Evolutionary conservation across 805 yeast genomes (phyloP).

Genomic region (Candida verbasci): DNA sequence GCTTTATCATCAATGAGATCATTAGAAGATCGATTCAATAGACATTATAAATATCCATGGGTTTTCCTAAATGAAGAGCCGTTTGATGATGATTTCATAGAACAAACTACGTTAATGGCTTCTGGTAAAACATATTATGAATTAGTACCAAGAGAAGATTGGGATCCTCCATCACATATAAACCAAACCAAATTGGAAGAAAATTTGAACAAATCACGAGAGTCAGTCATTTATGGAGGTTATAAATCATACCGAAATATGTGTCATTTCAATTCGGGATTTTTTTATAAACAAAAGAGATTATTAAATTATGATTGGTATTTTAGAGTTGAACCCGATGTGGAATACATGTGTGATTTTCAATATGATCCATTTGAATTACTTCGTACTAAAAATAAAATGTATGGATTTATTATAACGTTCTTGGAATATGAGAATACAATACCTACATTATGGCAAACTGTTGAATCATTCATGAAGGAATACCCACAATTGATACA

Average conservation of each 20-base stretch:
- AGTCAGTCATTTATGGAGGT: slow-evolving; percentile 40
- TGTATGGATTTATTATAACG: slow-evolving; percentile 49
- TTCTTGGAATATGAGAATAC: slow-evolving; percentile 51
- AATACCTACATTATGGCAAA: slow-evolving; percentile 49
- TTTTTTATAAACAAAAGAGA: slow-evolving; percentile 45
- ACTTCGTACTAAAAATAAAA: slow-evolving; percentile 38
- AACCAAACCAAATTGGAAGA: slow-evolving; percentile 24
- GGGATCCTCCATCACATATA: slow-evolving; percentile 37
- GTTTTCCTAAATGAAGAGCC: slow-evolving; percentile 42
- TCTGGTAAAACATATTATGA: slow-evolving; percentile 39
- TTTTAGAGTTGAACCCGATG: slow-evolving; percentile 61
- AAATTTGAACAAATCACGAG: slow-evolving; percentile 17
- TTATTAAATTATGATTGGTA: slow-evolving; percentile 48
- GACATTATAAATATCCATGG: slow-evolving; percentile 39
- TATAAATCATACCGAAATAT: slow-evolving; percentile 52
- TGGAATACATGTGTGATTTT: slow-evolving; percentile 52
- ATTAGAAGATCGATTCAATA: slow-evolving; percentile 40
- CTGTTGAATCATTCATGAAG: slow-evolving; percentile 42
- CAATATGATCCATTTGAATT: slow-evolving; percentile 50
- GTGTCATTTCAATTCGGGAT: slow-evolving; percentile 76
- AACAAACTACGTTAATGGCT: slow-evolving; percentile 41
- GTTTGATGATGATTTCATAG: slow-evolving; percentile 36
- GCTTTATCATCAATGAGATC: slow-evolving; percentile 51
- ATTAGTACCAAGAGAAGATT: slow-evolving; percentile 34
- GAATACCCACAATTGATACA: slow-evolving; percentile 43